Evolutionary conservation across 805 yeast genomes (phyloP).

Genomic region (Hanseniaspora taiwanica): DNA sequence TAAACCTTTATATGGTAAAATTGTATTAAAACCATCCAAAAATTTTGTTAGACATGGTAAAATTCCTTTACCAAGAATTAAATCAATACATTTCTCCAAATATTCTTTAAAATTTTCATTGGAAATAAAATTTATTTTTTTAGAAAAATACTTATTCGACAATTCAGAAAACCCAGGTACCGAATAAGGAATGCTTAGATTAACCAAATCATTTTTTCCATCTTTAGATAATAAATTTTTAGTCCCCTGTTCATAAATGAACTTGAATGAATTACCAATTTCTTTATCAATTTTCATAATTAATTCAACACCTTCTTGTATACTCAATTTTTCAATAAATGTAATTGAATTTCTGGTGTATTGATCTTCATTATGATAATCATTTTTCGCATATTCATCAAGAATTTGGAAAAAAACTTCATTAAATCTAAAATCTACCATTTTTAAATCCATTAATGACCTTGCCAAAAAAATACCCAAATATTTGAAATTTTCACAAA

Average conservation of each 20-base stretch:
- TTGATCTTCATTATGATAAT: not conserved
- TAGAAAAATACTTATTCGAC: no score
- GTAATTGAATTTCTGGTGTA: slow-evolving; percentile 2
- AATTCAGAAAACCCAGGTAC: slow-evolving; percentile 79
- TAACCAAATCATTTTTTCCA: slow-evolving; percentile 21
- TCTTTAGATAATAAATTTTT: slow-evolving; percentile 6
- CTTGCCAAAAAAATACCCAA: slow-evolving; percentile 81
- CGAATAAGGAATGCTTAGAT: slow-evolving; percentile 49
- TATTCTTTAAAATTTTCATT: slow-evolving; percentile 44
- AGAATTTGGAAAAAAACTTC: slow-evolving; percentile 55
- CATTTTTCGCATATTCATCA: slow-evolving; percentile 14
- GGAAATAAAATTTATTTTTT: no score
- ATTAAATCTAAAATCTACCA: slow-evolving; percentile 71
- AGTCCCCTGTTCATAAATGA: slow-evolving; percentile 31
- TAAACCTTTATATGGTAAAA: slow-evolving; percentile 67
- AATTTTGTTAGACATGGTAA: slow-evolving; percentile 52
- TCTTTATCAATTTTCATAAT: slow-evolving; percentile 42
- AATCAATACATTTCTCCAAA: slow-evolving; percentile 41
- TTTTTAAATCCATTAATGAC: slow-evolving; percentile 75
- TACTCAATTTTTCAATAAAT: slow-evolving; percentile 1
- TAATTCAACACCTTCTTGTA: slow-evolving; percentile 20
- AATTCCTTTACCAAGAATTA: slow-evolving; percentile 52
- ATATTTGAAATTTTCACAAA: slow-evolving; percentile 41
- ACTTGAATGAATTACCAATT: slow-evolving; percentile 44
- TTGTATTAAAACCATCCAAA: slow-evolving; percentile 66